Conservation (phyloP, 257 asterid genomes). For the Henckelia pumila region DNA sequence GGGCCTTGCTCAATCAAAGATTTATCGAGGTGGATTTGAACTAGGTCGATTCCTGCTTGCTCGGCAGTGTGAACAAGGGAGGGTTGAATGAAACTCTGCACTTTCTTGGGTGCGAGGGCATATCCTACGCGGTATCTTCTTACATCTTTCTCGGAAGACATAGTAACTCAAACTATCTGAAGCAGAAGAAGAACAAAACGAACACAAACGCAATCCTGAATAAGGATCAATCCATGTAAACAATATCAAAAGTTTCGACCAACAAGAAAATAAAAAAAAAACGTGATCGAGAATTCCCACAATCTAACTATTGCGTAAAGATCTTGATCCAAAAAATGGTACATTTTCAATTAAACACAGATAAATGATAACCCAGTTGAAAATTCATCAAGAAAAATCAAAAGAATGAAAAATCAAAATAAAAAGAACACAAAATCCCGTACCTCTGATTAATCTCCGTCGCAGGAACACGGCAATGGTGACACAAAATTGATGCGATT, state of each 20-base stretch:
- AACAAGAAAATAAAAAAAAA: too few relatives aligned
- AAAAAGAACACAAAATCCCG: not conserved
- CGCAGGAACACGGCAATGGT: not conserved
- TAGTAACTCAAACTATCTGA: not conserved
- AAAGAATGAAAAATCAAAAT: not conserved
- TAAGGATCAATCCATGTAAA: not conserved
- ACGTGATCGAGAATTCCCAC: not conserved
- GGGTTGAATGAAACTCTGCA: slow-evolving; percentile 50
- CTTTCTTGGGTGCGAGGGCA: slow-evolving; percentile 66
- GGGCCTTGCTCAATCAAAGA: slow-evolving; percentile 64
- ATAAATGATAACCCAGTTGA: not conserved
- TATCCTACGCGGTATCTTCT: slow-evolving; percentile 53
- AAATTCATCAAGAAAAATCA: too few relatives aligned
- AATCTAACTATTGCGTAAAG: not conserved
- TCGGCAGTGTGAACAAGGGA: slow-evolving; percentile 53
- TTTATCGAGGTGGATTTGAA: slow-evolving; percentile 40
- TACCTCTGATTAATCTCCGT: not conserved
- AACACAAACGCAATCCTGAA: not conserved
- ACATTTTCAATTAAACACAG: not conserved
- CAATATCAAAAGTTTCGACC: not conserved
- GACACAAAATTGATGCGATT: too few relatives aligned
- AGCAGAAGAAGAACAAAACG: not conserved
- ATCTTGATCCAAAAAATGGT: not conserved
- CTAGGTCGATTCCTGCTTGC: slow-evolving; percentile 52
- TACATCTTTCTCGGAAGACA: not conserved